Evolutionary conservation across 371 early-diverging fungal species (phyloP), one percentile per base, ranked within the genome.

Genomic region (Mortierella sp.): DNA sequence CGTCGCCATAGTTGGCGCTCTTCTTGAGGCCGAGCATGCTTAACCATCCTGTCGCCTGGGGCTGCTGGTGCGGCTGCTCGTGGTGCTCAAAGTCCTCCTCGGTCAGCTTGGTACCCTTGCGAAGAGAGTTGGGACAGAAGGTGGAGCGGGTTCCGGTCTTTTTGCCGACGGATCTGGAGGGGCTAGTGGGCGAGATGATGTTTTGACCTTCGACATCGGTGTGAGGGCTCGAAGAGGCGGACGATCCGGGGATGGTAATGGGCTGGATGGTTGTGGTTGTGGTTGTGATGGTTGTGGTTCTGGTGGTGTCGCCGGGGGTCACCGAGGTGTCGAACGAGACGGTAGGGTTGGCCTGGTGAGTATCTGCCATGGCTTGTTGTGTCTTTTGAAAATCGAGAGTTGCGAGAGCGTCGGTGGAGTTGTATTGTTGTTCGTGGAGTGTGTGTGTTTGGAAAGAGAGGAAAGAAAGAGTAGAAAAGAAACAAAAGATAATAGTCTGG

Each of bases 141-240:
- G 85, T 85, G 21, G 85, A 85, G 51, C 85, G 85, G 43, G 85
- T 85, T 16, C 85, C 85, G 6, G 85, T 85, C 74, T 85, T 85
- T 34, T 67, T 81, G 19, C 64, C 67, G 10, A 28, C 24, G 11
- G 72, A 72, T 74, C 69, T 73, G 61, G 79, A 69, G 28, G 69
- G 73, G 24, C 74, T 74, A 34, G n/a, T 71, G 44, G 82, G 75
- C 40, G 83, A 79, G 51, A 54, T 53, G 64, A 76, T n/a, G 13
- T 55, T 19, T 31, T 57, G 70, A 26, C 57, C 70, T 28, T 53
- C 9, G 21, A 16, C 9, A 14, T 37, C n/a, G 73, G 43, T 57
- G 43, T 34, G 21, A 16, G 21, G 1, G 14, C 46, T 16, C 14
- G 46, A 28, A 9, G 43, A 24, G 5, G 44, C 28, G 26, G 43